Conservation (phyloP, 164 flowering plant species). For the Umbilicus rupestris region DNA sequence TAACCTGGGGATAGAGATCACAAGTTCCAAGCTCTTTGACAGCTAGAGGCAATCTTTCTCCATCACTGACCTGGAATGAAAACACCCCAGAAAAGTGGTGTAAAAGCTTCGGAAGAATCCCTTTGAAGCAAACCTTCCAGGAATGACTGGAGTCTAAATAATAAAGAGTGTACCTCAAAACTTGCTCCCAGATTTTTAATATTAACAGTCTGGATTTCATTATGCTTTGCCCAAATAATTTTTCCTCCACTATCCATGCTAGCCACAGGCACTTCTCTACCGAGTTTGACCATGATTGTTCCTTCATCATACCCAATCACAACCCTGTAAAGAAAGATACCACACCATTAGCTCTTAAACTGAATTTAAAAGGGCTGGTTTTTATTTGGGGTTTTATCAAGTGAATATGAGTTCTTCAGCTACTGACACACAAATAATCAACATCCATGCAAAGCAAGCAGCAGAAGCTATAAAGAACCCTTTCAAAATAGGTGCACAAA, state of each 20-base stretch:
- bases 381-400: neutral
- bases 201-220: conserved; percentile 92
- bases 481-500: neutral
- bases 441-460: too few relatives aligned
- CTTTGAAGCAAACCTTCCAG: neutral
- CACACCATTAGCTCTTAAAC: neutral
- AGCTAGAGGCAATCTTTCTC: conserved; percentile 91
- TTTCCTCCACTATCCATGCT: conserved; percentile 98
- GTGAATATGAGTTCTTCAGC: neutral
- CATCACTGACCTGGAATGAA: conserved; percentile 67
- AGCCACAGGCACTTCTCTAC: conserved; percentile 89
- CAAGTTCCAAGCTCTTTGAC: conserved; percentile 94
- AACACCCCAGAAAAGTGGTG: neutral
- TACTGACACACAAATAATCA: too few relatives aligned
- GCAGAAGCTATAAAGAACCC: neutral
- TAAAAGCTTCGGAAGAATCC: neutral
- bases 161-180: conserved; percentile 55
- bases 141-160: neutral
- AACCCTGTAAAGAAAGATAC: conserved; percentile 35
- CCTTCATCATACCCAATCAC: conserved; percentile 98
- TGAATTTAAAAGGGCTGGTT: neutral
- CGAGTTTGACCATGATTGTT: conserved; percentile 86
- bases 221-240: conserved; percentile 96
- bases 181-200: conserved; percentile 91
- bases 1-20: conserved; percentile 96